Percentiles rank a stretch among this genome's conserved stretches.
phyloP scores from a whole-genome alignment of 257 asterid species.

The Solanum appendiculatum region DNA sequence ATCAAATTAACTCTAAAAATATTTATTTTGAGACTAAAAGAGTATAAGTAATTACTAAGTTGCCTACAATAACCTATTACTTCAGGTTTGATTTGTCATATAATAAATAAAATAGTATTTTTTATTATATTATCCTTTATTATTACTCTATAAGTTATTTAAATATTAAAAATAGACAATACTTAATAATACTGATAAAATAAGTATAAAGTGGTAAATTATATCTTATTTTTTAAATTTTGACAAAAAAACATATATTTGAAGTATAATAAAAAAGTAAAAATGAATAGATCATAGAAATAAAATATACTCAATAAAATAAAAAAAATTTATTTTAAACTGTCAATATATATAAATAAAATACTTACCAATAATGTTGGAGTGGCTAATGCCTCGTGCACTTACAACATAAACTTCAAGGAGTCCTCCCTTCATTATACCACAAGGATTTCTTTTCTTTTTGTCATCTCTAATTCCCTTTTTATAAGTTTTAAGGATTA shows the following conservation, averaged over 20 bases:
- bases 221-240: no score
- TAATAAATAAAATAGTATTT: no score
- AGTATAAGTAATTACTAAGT: background rate
- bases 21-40: background rate
- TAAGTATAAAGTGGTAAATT: no score
- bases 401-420: conserved; percentile 78
- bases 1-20: background rate
- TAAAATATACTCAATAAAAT: background rate
- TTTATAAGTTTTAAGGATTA: background rate
- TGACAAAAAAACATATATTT: no score
- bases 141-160: background rate
- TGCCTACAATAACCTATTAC: background rate
- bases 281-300: background rate
- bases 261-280: no score
- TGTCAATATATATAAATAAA: background rate
- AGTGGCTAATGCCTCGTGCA: conserved; percentile 45
- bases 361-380: conserved; percentile 29
- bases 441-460: background rate
- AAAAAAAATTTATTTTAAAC: background rate
- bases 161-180: no score
- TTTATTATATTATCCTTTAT: no score
- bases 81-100: background rate
- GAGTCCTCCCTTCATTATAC: conserved; percentile 49
- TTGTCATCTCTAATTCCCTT: background rate
- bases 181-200: no score